Percentiles rank a stretch among this genome's conserved stretches.
Evolutionary conservation across 306 rosid genomes (phyloP).

Genomic region (Carpinus viminea): DNA sequence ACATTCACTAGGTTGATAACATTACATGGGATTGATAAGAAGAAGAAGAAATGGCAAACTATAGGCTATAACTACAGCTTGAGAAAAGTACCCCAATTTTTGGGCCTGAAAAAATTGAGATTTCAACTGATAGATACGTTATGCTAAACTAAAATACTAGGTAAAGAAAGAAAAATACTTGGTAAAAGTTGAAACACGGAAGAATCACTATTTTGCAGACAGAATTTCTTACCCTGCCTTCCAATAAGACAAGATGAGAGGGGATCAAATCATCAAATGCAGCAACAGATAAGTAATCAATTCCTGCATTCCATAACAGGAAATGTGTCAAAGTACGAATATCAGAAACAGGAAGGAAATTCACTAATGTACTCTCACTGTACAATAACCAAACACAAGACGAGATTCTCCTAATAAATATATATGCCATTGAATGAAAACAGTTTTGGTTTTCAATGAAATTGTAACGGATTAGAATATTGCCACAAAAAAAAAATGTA

Average conservation of each 20-base stretch:
- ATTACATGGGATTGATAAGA: not conserved
- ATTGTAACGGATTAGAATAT: not conserved
- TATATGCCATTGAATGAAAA: not conserved
- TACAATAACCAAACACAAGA: not conserved
- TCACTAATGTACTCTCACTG: not conserved
- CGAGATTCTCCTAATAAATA: not conserved
- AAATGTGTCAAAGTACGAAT: not conserved
- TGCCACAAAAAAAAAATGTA: not conserved
- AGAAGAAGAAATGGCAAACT: too few relatives aligned
- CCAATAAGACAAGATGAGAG: slow-evolving; percentile 43
- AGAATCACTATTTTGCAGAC: not conserved
- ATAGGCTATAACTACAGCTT: not conserved
- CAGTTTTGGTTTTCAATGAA: not conserved
- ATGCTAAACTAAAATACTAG: not conserved
- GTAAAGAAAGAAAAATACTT: not conserved
- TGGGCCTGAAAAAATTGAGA: not conserved
- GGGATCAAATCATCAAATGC: slow-evolving; percentile 45
- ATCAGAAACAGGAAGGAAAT: not conserved
- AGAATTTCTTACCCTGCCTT: slow-evolving; percentile 47
- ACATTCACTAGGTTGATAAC: slow-evolving; percentile 12
- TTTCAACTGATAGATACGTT: not conserved
- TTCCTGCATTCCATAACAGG: slow-evolving; percentile 29
- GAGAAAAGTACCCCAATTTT: not conserved
- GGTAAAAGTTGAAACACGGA: not conserved
- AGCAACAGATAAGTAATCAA: slow-evolving; percentile 61